phyloP scores from a whole-genome alignment of 2,329 filamentous ascomycete species.

The Apiospora saccharicola region DNA sequence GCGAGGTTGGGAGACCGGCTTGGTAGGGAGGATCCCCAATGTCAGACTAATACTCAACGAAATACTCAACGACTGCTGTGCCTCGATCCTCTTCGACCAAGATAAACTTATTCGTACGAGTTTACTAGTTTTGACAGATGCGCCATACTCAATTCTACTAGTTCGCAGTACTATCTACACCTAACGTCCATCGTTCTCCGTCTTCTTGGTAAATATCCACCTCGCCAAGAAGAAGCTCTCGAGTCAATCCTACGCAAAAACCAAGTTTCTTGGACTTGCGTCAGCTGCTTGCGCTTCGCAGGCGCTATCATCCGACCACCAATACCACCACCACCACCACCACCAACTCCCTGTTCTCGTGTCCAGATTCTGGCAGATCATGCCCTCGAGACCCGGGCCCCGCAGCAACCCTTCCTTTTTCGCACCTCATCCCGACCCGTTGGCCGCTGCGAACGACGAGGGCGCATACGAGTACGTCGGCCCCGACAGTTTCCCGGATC shows the following conservation, averaged over 20 bases:
- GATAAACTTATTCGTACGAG: not conserved
- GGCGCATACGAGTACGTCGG: conserved; percentile 28
- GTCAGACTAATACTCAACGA: not conserved
- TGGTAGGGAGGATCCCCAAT: not conserved
- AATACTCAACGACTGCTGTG: not conserved
- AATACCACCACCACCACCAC: too few species aligned
- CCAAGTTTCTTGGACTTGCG: not conserved
- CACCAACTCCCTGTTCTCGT: not conserved
- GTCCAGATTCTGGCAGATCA: not conserved
- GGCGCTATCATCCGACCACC: not conserved
- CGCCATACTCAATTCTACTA: not conserved
- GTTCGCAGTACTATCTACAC: not conserved
- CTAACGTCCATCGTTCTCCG: not conserved
- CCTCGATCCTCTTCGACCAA: not conserved
- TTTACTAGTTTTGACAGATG: conserved; percentile 10
- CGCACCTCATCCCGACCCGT: conserved; percentile 27
- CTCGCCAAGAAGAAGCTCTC: conserved; percentile 13
- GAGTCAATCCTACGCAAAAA: conserved; percentile 13
- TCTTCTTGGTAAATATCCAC: not conserved
- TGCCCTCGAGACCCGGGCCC: conserved; percentile 24
- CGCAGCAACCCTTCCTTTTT: conserved; percentile 26
- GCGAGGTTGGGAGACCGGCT: not conserved
- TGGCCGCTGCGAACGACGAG: conserved; percentile 20
- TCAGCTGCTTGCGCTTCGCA: not conserved
- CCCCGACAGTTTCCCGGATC: conserved; percentile 27